Percentiles rank a stretch among this genome's conserved stretches.
These are phyloP conservation scores for Plenodomus lindquistii DNA, from an alignment of 2,329 filamentous ascomycete genomes.

Conservation along the genomic window DNA sequence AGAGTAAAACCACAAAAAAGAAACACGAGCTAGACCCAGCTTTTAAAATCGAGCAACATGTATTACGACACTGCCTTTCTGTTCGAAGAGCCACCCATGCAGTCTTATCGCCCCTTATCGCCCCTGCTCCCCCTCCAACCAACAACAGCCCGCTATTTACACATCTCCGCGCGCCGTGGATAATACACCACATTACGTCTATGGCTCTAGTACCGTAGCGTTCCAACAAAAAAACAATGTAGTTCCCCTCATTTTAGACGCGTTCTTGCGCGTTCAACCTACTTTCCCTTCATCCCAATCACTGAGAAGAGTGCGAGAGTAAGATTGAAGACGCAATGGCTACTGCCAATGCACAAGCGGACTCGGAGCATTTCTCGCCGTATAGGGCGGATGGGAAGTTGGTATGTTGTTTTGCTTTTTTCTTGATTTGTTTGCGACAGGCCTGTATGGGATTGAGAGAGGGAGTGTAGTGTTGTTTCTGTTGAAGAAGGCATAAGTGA, in stretches of 20 bases:
- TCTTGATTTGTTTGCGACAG: neutral
- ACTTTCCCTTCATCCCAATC: neutral
- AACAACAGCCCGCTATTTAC: constrained; percentile 11
- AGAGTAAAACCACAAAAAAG: neutral
- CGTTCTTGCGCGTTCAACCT: constrained; percentile 20
- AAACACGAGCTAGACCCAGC: neutral
- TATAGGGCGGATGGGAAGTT: constrained; percentile 63
- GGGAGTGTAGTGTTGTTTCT: neutral
- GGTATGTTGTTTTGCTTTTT: constrained; percentile 43
- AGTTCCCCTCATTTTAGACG: constrained; percentile 12
- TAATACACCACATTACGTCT: constrained; percentile 6
- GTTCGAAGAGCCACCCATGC: constrained; percentile 14
- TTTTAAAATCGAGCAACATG: neutral
- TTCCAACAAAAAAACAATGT: constrained; percentile 45
- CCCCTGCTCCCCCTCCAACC: constrained; percentile 2
- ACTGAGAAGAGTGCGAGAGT: neutral
- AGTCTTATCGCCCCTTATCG: neutral
- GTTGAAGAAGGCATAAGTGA: too few species aligned
- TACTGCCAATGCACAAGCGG: constrained; percentile 13
- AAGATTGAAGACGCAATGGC: constrained; percentile 8
- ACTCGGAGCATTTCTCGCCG: constrained; percentile 59
- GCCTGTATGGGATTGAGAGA: neutral
- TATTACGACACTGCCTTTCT: constrained; percentile 8
- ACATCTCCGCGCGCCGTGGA: constrained; percentile 47
- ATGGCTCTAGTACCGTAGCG: neutral